Evolutionary conservation across 148 eudicot genomes (phyloP).

Genomic region (Rhododendron mucronatum): DNA sequence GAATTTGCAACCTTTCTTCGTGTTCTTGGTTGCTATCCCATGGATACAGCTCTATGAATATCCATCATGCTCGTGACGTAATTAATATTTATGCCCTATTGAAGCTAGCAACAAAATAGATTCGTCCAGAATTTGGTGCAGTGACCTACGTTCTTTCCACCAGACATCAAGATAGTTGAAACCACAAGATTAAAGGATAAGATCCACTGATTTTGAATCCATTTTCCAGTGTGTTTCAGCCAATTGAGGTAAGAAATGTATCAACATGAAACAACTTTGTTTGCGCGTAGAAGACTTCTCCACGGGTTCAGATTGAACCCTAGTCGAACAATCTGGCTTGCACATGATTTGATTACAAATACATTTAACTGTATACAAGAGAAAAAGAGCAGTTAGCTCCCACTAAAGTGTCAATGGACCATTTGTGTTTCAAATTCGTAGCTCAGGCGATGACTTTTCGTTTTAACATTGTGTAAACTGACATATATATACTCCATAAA

Average conservation of each 20-base stretch:
- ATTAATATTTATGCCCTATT: not conserved
- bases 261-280: not conserved
- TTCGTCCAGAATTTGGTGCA: not conserved
- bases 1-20: constrained; percentile 86
- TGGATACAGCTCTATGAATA: constrained; percentile 37
- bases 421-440: not conserved
- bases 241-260: not conserved
- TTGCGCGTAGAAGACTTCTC: not conserved
- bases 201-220: not conserved
- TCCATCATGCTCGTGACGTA: not conserved
- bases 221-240: not conserved
- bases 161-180: not conserved
- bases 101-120: not conserved
- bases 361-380: not conserved
- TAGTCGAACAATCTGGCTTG: not conserved
- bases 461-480: not conserved
- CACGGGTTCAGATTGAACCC: not conserved
- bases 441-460: not conserved
- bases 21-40: constrained; percentile 87
- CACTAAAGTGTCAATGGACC: not conserved
- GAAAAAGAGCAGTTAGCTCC: not conserved
- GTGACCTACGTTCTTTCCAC: not conserved
- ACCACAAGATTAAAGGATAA: not conserved
- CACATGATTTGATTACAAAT: not conserved
- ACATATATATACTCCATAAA: not conserved